phyloP scores from a whole-genome alignment of 2,329 filamentous ascomycete genomes.

The Aspergillus oerlinghausenensis region DNA sequence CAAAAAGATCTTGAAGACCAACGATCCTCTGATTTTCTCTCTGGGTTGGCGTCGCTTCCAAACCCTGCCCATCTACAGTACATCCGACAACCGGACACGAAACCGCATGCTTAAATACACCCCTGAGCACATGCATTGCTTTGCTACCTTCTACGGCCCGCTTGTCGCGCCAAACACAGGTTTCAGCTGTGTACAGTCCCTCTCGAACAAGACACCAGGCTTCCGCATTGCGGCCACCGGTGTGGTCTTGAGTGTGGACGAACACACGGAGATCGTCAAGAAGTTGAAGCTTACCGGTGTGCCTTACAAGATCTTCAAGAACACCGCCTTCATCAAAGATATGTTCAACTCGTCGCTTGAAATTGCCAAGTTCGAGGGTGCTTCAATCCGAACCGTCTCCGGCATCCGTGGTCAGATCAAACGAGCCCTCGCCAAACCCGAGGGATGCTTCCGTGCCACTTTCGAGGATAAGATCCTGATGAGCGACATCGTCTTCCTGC shows the following conservation, averaged over 20 bases:
- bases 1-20: constrained; percentile 98
- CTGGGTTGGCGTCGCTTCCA: constrained; percentile 96
- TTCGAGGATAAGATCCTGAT: constrained; percentile 98
- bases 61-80: constrained; percentile 86
- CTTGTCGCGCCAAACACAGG: constrained; percentile 93
- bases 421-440: constrained; percentile 84
- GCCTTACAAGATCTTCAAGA: constrained; percentile 98
- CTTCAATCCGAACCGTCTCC: constrained; percentile 90
- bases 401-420: constrained; percentile 97
- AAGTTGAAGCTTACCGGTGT: constrained; percentile 94
- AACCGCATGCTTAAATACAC: constrained; percentile 99
- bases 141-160: constrained; percentile 90
- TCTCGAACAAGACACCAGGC: constrained; percentile 77
- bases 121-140: constrained; percentile 99
- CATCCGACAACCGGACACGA: constrained; percentile 84
- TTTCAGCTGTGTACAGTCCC: constrained; percentile 88
- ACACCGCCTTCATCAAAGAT: constrained; percentile 96
- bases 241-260: constrained; percentile 88
- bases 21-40: constrained; percentile 94
- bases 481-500: constrained; percentile 91
- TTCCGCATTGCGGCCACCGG: constrained; percentile 95
- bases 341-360: constrained; percentile 95
- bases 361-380: constrained; percentile 97
- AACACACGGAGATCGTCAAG: constrained; percentile 96
- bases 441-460: constrained; percentile 92